phyloP scores from a whole-genome alignment of 345 rosid genomes.

The Acer campestre region DNA sequence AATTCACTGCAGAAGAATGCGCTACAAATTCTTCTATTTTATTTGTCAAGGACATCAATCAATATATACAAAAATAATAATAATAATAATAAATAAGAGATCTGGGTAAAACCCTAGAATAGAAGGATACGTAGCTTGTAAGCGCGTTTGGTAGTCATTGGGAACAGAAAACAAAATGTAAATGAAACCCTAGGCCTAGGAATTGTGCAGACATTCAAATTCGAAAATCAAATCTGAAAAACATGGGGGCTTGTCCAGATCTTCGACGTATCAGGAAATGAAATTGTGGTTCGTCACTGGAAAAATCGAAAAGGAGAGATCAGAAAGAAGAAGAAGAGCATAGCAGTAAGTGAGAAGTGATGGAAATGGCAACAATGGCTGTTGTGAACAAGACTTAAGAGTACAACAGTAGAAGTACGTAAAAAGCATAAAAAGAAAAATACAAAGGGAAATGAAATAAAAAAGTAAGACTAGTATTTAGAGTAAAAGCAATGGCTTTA shows the following conservation, averaged over 20 bases:
- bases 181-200: conserved; percentile 57
- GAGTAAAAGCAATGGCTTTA: too few relatives aligned
- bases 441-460: neutral
- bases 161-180: conserved; percentile 9
- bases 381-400: neutral
- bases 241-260: too few relatives aligned
- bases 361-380: neutral
- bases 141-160: conserved; percentile 94
- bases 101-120: conserved; percentile 22
- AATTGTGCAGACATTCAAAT: conserved; percentile 28
- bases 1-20: conserved; percentile 87
- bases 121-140: conserved; percentile 98
- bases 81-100: conserved; percentile 19
- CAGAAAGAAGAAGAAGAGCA: conserved; percentile 5
- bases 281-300: conserved; percentile 11
- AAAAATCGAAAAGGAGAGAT: conserved; percentile 19
- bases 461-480: too few relatives aligned
- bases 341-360: conserved; percentile 13
- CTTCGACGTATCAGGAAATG: too few relatives aligned
- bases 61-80: conserved; percentile 11
- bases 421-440: neutral
- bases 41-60: conserved; percentile 52
- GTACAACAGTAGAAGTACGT: neutral
- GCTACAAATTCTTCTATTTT: conserved; percentile 95
- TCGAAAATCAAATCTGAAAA: conserved; percentile 33